Conservation (phyloP, 2,329 filamentous ascomycete species). For the Nigrospora osmanthi region DNA sequence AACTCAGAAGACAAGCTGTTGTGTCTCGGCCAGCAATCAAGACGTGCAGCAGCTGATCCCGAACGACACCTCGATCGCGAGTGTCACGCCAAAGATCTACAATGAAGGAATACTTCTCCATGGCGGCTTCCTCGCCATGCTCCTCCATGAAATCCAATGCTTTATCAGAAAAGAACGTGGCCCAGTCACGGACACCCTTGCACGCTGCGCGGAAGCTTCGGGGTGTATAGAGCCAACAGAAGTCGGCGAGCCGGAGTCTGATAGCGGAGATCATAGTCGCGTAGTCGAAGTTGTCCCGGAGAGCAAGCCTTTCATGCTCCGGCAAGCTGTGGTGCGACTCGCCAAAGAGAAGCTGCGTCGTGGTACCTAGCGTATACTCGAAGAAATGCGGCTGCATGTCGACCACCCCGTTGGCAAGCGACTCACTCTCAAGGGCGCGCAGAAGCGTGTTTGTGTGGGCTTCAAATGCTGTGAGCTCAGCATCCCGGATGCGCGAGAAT, state of each 20-base stretch:
- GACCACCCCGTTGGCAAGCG: slow-evolving; percentile 4
- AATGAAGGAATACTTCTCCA: slow-evolving; percentile 33
- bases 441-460: slow-evolving; percentile 1
- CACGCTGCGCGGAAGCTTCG: slow-evolving; percentile 6
- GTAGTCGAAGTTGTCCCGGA: slow-evolving; percentile 13
- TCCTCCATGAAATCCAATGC: slow-evolving; percentile 4
- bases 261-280: slow-evolving; percentile 6
- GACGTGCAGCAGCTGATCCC: slow-evolving; percentile 12
- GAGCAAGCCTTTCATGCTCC: slow-evolving; percentile 4
- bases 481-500: slow-evolving; percentile 12
- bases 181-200: slow-evolving; percentile 10
- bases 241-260: slow-evolving; percentile 9
- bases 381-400: slow-evolving; percentile 15
- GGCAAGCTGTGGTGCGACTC: slow-evolving; percentile 11
- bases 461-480: neutral
- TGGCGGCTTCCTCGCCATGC: slow-evolving; percentile 4
- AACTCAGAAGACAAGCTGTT: slow-evolving; percentile 10
- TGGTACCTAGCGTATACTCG: slow-evolving; percentile 13
- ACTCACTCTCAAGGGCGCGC: neutral
- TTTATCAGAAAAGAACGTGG: slow-evolving; percentile 23
- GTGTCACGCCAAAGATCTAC: slow-evolving; percentile 22
- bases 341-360: slow-evolving; percentile 14
- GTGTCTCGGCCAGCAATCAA: slow-evolving; percentile 12
- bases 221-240: slow-evolving; percentile 7
- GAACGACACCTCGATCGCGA: slow-evolving; percentile 2